Percentiles rank a stretch among this genome's conserved stretches.
Evolutionary conservation across 208 protist genomes (phyloP).

Genomic region (Acanthamoeba sp.): DNA sequence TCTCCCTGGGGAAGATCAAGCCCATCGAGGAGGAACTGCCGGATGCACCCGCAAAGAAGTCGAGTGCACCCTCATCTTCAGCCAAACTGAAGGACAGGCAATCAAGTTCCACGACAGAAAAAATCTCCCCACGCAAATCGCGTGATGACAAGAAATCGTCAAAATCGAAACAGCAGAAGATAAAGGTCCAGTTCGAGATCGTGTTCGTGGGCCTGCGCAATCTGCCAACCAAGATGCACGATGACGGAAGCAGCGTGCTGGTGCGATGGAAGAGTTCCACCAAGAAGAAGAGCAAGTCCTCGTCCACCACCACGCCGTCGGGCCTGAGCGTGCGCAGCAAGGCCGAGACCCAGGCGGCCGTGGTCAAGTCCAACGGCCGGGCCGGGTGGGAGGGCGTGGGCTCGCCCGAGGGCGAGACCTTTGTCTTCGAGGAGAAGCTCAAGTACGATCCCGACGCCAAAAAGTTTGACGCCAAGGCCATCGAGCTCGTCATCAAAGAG

Average conservation of each 20-base stretch:
- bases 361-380: not conserved
- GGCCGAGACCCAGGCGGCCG: constrained; percentile 24
- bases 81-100: not conserved
- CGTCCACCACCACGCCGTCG: not conserved
- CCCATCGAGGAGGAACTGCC: not conserved
- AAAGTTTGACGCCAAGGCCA: constrained; percentile 7
- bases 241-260: constrained; percentile 43
- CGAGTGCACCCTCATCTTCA: not conserved
- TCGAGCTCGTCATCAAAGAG: constrained; percentile 46
- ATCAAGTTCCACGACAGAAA: not conserved
- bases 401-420: constrained; percentile 13
- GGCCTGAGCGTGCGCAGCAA: constrained; percentile 18
- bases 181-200: constrained; percentile 49
- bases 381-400: constrained; percentile 35
- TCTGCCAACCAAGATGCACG: constrained; percentile 26
- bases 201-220: not conserved
- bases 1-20: not conserved
- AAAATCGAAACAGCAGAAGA: not conserved
- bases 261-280: constrained; percentile 45
- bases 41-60: not conserved
- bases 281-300: not conserved
- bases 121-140: not conserved
- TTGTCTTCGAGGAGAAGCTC: constrained; percentile 40
- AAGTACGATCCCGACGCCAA: not conserved
- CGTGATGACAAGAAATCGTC: not conserved